phyloP scores from a whole-genome alignment of 768 basidiomycete genomes.

The Tricholoma furcatifolium region DNA sequence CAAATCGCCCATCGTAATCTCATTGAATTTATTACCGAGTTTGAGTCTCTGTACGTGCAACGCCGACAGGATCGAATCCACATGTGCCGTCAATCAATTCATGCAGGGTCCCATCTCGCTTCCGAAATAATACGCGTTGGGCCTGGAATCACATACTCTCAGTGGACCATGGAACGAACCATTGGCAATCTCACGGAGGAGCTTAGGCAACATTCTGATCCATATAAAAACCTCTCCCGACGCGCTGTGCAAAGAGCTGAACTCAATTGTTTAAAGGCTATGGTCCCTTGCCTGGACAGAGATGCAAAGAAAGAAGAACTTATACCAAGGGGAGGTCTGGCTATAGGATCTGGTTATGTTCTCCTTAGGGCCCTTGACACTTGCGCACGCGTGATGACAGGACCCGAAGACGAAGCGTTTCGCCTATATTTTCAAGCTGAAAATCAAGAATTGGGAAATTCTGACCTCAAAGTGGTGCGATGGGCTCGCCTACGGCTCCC shows the following conservation, averaged over 20 bases:
- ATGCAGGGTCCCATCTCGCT: conserved; percentile 27
- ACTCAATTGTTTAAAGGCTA: conserved; percentile 10
- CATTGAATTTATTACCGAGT: conserved; percentile 29
- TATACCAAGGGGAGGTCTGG: background rate
- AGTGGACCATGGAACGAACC: conserved; percentile 18
- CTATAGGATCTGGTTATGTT: too few relatives aligned
- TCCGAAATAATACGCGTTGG: conserved; percentile 24
- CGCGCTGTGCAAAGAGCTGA: background rate
- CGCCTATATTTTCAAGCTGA: too few relatives aligned
- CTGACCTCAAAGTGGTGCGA: too few relatives aligned
- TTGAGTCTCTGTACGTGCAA: conserved; percentile 33
- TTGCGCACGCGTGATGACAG: too few relatives aligned
- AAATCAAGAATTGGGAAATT: too few relatives aligned
- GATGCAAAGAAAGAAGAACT: background rate
- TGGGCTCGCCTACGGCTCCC: too few relatives aligned
- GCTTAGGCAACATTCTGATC: conserved; percentile 13
- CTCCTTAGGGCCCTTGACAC: too few relatives aligned
- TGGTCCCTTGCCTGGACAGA: conserved; percentile 7
- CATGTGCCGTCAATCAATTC: conserved; percentile 31
- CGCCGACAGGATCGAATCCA: conserved; percentile 26
- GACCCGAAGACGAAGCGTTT: too few relatives aligned
- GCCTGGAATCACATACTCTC: conserved; percentile 13
- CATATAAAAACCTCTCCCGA: conserved; percentile 14
- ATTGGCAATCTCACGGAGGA: too few relatives aligned
- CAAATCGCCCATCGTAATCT: conserved; percentile 13